Conservation (phyloP, 352 stramenopile species). For the Phytophthora ohioensis region DNA sequence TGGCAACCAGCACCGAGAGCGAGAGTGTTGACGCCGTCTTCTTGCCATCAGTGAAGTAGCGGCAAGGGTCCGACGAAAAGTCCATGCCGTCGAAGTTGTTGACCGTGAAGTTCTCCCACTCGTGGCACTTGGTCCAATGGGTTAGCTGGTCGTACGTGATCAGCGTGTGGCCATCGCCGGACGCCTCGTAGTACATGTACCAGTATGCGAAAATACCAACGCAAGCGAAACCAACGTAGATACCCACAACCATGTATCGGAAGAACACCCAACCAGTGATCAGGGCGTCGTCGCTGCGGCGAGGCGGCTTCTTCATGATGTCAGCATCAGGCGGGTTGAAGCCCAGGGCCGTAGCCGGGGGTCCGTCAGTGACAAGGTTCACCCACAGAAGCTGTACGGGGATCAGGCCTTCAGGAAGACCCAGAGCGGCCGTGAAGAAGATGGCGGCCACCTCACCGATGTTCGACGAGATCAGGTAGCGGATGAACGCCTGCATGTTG, state of each 20-base stretch:
- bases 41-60: constrained; percentile 95
- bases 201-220: constrained; percentile 95
- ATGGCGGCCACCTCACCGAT: constrained; percentile 99
- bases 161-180: constrained; percentile 92
- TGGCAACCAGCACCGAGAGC: constrained; percentile 94
- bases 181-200: constrained; percentile 93
- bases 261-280: constrained; percentile 99
- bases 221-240: constrained; percentile 93
- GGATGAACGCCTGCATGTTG: constrained; percentile 99
- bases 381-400: constrained; percentile 99
- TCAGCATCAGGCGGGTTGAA: constrained; percentile 99
- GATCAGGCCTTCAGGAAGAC: constrained; percentile 97
- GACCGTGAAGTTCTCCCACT: constrained; percentile 93
- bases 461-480: constrained; percentile 99
- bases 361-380: constrained; percentile 99
- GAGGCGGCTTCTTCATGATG: constrained; percentile 97
- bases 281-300: constrained; percentile 96
- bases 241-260: constrained; percentile 97
- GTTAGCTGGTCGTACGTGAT: constrained; percentile 92
- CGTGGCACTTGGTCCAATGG: constrained; percentile 91
- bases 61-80: constrained; percentile 91
- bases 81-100: constrained; percentile 93
- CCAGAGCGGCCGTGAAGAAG: constrained; percentile 96
- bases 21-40: constrained; percentile 93
- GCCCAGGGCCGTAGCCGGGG: constrained; percentile 97